Evolutionary conservation across 495 filamentous ascomycete genomes (phyloP).

Genomic region (Lineolata rhizophorae): DNA sequence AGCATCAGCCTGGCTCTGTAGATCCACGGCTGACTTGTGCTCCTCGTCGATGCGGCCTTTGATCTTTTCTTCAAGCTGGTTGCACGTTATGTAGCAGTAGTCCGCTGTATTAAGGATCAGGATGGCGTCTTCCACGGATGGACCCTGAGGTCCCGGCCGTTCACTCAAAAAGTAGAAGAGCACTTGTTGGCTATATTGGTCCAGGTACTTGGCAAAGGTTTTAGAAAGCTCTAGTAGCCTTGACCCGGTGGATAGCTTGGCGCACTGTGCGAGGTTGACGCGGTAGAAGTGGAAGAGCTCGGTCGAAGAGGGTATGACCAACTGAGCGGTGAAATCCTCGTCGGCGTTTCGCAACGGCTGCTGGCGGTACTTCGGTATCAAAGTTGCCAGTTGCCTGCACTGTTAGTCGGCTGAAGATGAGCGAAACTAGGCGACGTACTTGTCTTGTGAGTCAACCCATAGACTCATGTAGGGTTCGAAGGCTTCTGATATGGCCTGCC

Average conservation of each 20-base stretch:
- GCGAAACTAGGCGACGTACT: no score
- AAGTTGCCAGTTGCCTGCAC: constrained; percentile 43
- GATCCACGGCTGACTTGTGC: constrained; percentile 51
- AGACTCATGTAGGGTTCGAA: constrained; percentile 93
- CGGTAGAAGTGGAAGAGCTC: constrained; percentile 96
- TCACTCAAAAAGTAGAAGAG: constrained; percentile 57
- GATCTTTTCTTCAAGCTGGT: constrained; percentile 84
- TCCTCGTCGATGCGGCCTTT: constrained; percentile 68
- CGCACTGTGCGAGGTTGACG: constrained; percentile 73
- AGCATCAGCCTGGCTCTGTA: constrained; percentile 79
- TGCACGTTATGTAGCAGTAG: constrained; percentile 86
- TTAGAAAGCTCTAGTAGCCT: constrained; percentile 69
- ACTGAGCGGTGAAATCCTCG: constrained; percentile 78
- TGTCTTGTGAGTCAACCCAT: constrained; percentile 94
- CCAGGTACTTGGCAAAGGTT: constrained; percentile 78
- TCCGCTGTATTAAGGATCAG: constrained; percentile 90
- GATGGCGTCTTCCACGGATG: constrained; percentile 54
- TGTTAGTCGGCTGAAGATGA: constrained; percentile 4
- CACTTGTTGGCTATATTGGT: constrained; percentile 88
- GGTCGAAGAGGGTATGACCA: constrained; percentile 82
- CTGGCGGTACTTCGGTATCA: constrained; percentile 76
- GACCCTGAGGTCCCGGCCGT: constrained; percentile 21
- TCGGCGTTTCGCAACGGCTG: constrained; percentile 63
- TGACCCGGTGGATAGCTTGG: constrained; percentile 78
- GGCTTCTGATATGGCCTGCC: constrained; percentile 84